phyloP scores from a whole-genome alignment of 2,329 filamentous ascomycete genomes.

The Lecanosticta acicola region DNA sequence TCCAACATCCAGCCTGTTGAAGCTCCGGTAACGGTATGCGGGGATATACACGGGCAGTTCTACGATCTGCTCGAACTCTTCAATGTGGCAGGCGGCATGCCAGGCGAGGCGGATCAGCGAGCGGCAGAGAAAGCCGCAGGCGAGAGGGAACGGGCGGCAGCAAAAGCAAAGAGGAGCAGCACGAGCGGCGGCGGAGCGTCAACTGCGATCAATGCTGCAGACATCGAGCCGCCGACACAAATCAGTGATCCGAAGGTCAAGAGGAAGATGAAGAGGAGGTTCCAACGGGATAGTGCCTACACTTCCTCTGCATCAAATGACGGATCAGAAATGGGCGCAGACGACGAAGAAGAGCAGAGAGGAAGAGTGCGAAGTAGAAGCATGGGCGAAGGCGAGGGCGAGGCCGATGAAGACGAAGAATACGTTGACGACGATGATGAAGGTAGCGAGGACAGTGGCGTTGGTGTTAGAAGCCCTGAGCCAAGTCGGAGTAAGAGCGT shows the following conservation, averaged over 20 bases:
- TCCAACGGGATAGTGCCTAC: conserved; percentile 48
- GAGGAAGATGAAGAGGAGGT: conserved; percentile 67
- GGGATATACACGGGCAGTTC: conserved; percentile 98
- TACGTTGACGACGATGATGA: conserved; percentile 47
- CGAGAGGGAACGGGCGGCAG: conserved; percentile 14
- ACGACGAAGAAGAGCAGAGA: conserved; percentile 41
- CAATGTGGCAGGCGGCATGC: conserved; percentile 93
- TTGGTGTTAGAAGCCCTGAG: conserved; percentile 35
- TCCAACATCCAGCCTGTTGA: conserved; percentile 98
- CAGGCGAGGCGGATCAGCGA: conserved; percentile 56
- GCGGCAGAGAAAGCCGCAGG: conserved; percentile 20
- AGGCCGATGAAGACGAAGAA: conserved; percentile 37
- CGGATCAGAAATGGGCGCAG: conserved; percentile 32
- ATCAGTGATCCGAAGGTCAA: conserved; percentile 83
- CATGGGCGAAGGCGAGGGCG: conserved; percentile 26
- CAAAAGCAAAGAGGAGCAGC: conserved; percentile 14
- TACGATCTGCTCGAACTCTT: conserved; percentile 97
- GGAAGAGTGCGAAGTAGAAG: conserved; percentile 35
- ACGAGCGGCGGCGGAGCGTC: conserved; percentile 18
- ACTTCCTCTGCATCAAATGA: conserved; percentile 47
- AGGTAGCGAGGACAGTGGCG: conserved; percentile 42
- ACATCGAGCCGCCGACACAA: conserved; percentile 82
- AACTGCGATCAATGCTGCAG: conserved; percentile 75
- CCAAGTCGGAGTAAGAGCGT: conserved; percentile 35
- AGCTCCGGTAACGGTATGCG: conserved; percentile 93